Conservation (phyloP, 441 rosid species). For the Gossypium trilobum region DNA sequence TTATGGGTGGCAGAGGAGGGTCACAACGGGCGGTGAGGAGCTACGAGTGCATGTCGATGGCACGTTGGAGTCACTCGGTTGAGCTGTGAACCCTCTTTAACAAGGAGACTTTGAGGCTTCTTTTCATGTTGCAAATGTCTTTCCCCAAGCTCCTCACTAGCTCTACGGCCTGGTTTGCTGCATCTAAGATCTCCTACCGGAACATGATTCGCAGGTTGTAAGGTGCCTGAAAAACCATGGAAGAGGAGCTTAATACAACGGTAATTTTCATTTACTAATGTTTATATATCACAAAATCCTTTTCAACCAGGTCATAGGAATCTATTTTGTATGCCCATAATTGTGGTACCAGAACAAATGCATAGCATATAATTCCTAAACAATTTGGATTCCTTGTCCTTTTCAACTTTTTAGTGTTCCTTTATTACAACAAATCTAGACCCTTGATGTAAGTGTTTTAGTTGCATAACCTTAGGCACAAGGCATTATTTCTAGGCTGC, state of each 20-base stretch:
- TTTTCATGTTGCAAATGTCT: slow-evolving; percentile 42
- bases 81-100: slow-evolving; percentile 44
- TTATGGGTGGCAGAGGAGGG: slow-evolving; percentile 17
- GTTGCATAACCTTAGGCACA: no score
- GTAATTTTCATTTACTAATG: no score
- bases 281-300: background rate
- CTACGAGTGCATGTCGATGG: slow-evolving; percentile 44
- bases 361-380: no score
- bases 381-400: no score
- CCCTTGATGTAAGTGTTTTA: no score
- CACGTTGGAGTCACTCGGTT: slow-evolving; percentile 37
- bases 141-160: slow-evolving; percentile 43
- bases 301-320: slow-evolving; percentile 9
- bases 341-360: background rate
- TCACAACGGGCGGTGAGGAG: slow-evolving; percentile 31
- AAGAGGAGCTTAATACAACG: no score
- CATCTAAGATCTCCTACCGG: slow-evolving; percentile 39
- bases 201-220: slow-evolving; percentile 41
- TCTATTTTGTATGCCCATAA: background rate
- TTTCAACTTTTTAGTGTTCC: no score
- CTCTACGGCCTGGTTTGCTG: slow-evolving; percentile 45
- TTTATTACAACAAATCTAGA: no score
- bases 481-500: no score
- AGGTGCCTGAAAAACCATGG: slow-evolving; percentile 38
- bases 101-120: slow-evolving; percentile 27